These are phyloP conservation scores for Leccinum ochraceum DNA, from an alignment of 768 basidiomycete species.

Conservation along the genomic window DNA sequence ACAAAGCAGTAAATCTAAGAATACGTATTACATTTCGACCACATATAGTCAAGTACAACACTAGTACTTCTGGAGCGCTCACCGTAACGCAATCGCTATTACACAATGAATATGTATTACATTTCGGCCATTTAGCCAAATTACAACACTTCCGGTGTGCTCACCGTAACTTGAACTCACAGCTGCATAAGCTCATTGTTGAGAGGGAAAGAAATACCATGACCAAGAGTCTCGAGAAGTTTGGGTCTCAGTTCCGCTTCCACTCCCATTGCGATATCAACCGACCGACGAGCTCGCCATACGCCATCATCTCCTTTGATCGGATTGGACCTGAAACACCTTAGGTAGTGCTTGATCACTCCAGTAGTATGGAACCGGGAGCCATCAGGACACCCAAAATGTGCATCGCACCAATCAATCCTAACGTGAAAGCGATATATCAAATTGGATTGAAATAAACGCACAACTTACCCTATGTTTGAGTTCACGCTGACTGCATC, in stretches of 20 bases:
- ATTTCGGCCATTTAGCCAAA: background rate
- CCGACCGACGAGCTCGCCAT: slow-evolving; percentile 18
- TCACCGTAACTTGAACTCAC: background rate
- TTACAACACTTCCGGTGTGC: background rate
- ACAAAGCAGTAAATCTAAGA: too few relatives aligned
- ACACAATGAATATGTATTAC: too few relatives aligned
- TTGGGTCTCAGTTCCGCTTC: slow-evolving; percentile 21
- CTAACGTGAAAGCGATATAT: slow-evolving; percentile 2
- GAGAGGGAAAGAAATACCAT: slow-evolving; percentile 10
- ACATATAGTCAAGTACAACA: too few relatives aligned
- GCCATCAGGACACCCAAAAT: slow-evolving; percentile 24
- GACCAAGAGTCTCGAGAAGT: slow-evolving; percentile 17
- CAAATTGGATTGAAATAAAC: background rate
- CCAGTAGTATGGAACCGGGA: slow-evolving; percentile 21
- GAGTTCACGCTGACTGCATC: slow-evolving; percentile 23
- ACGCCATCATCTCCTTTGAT: slow-evolving; percentile 20
- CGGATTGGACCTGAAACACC: slow-evolving; percentile 29
- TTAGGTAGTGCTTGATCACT: slow-evolving; percentile 19
- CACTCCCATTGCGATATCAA: slow-evolving; percentile 27
- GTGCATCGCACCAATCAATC: slow-evolving; percentile 24
- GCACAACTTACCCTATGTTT: slow-evolving; percentile 19
- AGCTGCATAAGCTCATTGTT: background rate
- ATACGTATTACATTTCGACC: too few relatives aligned
- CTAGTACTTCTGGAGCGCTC: too few relatives aligned
- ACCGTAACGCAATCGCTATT: too few relatives aligned